phyloP scores from a whole-genome alignment of 176 grass and related monocot genomes.

The Carex littledalei region DNA sequence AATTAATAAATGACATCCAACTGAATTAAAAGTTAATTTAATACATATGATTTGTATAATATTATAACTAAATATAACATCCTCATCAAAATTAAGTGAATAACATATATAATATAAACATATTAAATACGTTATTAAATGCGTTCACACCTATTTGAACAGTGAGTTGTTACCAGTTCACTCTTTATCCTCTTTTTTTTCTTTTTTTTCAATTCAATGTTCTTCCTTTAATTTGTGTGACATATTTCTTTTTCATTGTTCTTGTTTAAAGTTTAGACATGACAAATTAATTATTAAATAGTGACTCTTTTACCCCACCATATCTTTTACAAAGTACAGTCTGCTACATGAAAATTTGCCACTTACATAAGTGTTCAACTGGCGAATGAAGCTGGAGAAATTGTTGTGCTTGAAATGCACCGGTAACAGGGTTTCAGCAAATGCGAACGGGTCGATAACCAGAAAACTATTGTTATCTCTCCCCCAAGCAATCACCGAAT shows the following conservation, averaged over 20 bases:
- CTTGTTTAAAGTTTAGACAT: not conserved
- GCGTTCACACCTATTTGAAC: not conserved
- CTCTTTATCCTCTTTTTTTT: not conserved
- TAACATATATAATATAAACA: not conserved
- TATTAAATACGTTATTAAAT: not conserved
- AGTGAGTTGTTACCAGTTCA: not conserved
- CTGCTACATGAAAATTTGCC: not conserved
- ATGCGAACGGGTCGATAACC: constrained; percentile 65
- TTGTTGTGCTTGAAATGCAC: constrained; percentile 91
- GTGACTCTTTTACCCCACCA: no score
- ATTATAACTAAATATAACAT: not conserved
- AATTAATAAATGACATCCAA: not conserved
- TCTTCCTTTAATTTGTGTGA: not conserved
- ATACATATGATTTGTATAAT: not conserved
- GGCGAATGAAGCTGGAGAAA: constrained; percentile 90
- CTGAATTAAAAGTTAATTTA: no score
- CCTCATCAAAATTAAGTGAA: not conserved
- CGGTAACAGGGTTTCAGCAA: constrained; percentile 61
- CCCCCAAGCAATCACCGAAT: constrained; percentile 60
- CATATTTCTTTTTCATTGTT: no score
- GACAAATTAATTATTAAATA: not conserved
- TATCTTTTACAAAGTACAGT: not conserved
- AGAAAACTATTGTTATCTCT: constrained; percentile 62
- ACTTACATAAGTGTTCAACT: constrained; percentile 84
- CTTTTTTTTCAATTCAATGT: not conserved